Conservation (phyloP, 1,284 basidiomycete genomes). For the Marasmius oreades region DNA sequence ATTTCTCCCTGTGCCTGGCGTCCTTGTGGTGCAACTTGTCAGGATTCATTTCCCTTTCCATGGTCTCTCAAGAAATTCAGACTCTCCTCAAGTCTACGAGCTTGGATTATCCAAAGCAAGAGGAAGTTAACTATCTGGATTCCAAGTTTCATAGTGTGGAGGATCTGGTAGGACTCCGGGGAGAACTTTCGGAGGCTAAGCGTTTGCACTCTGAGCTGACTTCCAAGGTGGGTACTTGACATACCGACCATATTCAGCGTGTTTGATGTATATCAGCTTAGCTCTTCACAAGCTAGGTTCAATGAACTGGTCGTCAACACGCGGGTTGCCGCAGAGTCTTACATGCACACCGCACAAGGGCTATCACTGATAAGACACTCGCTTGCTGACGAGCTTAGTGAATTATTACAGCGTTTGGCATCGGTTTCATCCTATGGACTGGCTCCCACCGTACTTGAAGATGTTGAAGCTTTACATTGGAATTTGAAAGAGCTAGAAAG, state of each 20-base stretch:
- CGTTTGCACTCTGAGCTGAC: slow-evolving; percentile 34
- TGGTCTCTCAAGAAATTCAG: slow-evolving; percentile 50
- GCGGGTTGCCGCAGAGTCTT: slow-evolving; percentile 36
- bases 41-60: no score
- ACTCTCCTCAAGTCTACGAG: slow-evolving; percentile 47
- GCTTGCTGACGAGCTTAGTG: slow-evolving; percentile 70
- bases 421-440: slow-evolving; percentile 49
- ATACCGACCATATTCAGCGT: slow-evolving; percentile 20
- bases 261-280: slow-evolving; percentile 53
- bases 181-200: slow-evolving; percentile 33
- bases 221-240: slow-evolving; percentile 36
- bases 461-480: slow-evolving; percentile 70
- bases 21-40: no score
- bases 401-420: slow-evolving; percentile 64
- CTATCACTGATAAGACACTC: slow-evolving; percentile 74
- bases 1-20: no score
- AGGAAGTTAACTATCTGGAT: slow-evolving; percentile 44
- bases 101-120: slow-evolving; percentile 34
- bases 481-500: slow-evolving; percentile 72
- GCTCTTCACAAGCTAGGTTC: slow-evolving; percentile 45
- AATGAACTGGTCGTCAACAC: slow-evolving; percentile 42
- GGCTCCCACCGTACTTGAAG: slow-evolving; percentile 70
- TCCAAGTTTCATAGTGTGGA: slow-evolving; percentile 41
- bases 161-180: slow-evolving; percentile 43
- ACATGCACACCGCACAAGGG: slow-evolving; percentile 64